Percentiles rank a stretch among this genome's conserved stretches.
phyloP scores from a whole-genome alignment of 169 alveolate species.

The Plasmodium malariae region DNA sequence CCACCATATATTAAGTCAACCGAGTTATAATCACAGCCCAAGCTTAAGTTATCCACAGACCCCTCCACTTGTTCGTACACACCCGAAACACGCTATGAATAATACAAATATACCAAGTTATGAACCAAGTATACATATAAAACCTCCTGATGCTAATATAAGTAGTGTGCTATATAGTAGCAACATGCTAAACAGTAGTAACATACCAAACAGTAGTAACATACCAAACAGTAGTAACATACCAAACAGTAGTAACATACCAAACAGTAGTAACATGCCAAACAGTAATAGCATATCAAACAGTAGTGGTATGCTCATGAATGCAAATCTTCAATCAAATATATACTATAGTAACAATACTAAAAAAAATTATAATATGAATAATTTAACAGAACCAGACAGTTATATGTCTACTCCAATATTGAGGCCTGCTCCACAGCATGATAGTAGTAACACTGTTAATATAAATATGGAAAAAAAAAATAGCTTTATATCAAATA shows the following conservation, averaged over 20 bases:
- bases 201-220: not conserved
- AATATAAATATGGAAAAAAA: constrained; percentile 26
- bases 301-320: constrained; percentile 20
- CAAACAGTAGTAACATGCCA: constrained; percentile 25
- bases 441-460: constrained; percentile 11
- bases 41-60: not conserved
- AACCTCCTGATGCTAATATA: constrained; percentile 20
- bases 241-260: not conserved
- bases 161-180: not conserved
- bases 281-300: not conserved
- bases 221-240: not conserved
- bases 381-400: constrained; percentile 24
- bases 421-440: constrained; percentile 33
- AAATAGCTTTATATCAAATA: constrained; percentile 22
- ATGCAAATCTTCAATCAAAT: constrained; percentile 25
- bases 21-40: constrained; percentile 6
- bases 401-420: constrained; percentile 13
- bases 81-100: not conserved
- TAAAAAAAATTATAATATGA: constrained; percentile 45
- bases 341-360: constrained; percentile 11
- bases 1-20: not conserved
- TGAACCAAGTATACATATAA: constrained; percentile 27
- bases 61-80: not conserved
- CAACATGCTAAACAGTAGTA: too few species aligned
- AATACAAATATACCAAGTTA: not conserved